These are phyloP conservation scores for Microbotryomycetes sp. DNA, from an alignment of 1,284 basidiomycete species.

Conservation along the genomic window DNA sequence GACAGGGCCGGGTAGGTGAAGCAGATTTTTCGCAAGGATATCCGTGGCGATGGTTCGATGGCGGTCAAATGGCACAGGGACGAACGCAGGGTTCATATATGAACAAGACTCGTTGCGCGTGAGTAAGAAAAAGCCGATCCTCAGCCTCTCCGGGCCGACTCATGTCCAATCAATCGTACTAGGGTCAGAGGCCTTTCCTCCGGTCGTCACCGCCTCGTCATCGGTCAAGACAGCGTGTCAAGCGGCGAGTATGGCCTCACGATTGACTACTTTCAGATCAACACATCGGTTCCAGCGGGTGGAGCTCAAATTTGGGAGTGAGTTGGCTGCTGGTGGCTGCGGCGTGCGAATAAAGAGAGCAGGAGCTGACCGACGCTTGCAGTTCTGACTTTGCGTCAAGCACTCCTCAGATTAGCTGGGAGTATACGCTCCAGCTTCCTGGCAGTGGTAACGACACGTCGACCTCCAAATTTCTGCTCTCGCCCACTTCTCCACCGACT, in stretches of 20 bases:
- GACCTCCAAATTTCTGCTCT: background rate
- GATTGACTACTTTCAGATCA: background rate
- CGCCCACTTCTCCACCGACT: background rate
- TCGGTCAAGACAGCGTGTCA: background rate
- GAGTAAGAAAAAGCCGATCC: background rate
- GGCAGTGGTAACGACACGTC: background rate
- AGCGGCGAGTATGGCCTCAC: background rate
- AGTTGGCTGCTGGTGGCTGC: background rate
- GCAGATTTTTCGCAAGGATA: background rate
- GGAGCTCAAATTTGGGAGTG: background rate
- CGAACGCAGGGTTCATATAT: background rate
- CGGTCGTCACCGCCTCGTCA: background rate
- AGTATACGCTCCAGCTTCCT: background rate
- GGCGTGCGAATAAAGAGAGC: background rate
- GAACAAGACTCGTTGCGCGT: background rate
- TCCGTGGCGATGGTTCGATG: background rate
- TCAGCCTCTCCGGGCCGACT: background rate
- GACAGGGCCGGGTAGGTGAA: background rate
- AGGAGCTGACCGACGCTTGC: background rate
- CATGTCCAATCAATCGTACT: background rate
- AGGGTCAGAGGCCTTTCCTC: background rate
- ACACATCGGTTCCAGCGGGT: background rate
- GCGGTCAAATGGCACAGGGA: background rate
- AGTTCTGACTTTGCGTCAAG: background rate
- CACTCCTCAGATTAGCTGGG: background rate